Evolutionary conservation across 2,329 filamentous ascomycete genomes (phyloP), one percentile per base, ranked within the genome.

Genomic region (Sclerotinia spermophila): DNA sequence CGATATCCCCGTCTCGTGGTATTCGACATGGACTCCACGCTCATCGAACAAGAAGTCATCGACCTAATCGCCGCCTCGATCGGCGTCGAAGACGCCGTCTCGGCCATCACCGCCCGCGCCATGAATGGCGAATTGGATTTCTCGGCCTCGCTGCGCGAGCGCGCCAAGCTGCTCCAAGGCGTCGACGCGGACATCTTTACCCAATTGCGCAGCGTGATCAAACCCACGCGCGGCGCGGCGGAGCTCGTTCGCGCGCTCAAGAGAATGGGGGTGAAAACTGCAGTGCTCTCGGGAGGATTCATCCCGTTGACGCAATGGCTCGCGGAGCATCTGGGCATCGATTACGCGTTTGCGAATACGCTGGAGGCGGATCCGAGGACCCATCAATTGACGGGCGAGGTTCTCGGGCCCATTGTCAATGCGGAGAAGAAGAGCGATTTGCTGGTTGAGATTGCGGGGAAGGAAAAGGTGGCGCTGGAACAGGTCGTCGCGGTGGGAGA

Each of bases 101-200:
- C 93, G 15, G 89, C 90, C 77, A 98, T 99, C 76, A 99, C 96
- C 0, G 90, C 91, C 72, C 91, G 94, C 45, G 95, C 96, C 48
- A 99, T 99, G 96, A 90, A 95, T 75, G 96, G 96, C 72, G 94
- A 98, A 83, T 85, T 98, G 48, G 94, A 97, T 80, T 99, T 99
- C 76, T 90, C 94, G 67, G 87, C 88, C 0, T 94, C 92, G 0
- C 89, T 99, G 78, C 89, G 90, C 71, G 92, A 92, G 79, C 87
- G 96, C 30, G 93, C 96, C 40, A 86, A 86, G 55, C 85, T 98
- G 58, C 86, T 99, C 55, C 91, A 90, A 76, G 95, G 94, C 44
- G 89, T 97, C 11, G 89, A 92, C 0, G 89, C 86, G 15, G 87
- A 87, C 70, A 90, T 98, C 24, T 97, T 96, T 77, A 89, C 93